Evolutionary conservation across 192 early-diverging fungal genomes (phyloP), one percentile per base, ranked within the genome.

Genomic region (Podila clonocystis): DNA sequence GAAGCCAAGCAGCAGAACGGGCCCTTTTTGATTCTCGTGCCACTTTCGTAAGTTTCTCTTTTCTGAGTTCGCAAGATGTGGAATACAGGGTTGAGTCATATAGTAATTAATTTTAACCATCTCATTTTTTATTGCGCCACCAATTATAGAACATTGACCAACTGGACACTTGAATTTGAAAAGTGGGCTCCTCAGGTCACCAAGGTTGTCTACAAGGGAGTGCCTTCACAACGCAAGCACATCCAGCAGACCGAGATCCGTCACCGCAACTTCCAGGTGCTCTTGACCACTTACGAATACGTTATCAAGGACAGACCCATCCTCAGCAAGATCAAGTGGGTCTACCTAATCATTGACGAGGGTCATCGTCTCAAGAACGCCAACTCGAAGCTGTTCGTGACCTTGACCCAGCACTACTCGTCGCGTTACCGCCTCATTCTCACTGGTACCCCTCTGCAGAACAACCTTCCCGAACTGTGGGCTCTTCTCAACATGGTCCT

Each of bases 361-460:
- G 98, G 98, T 68, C 98, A 99, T 83, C 94, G 98, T 66, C 96
- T 99, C 95, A 99, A 99, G 87, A 99, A 98, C 79, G 83, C 93
- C 50, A 85, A 95, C 41, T 95, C 95, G 22, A 96, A 95, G 73
- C 88, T 99, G 36, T 93, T 94, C 24, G 83, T 85, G 13, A 96
- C 94, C 34, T 84, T 99, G 75, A 92, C 94, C 36, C 94, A 96
- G 82, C 91, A 92, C 83, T 99, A 99, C 83, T 86, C 84, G 31
- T 93, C 93, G 4, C 92, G 96, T 9, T 98, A 97, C 82, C 91
- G 97, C 30, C 86, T 99, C 58, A 97, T 99, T 86, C 85, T 99
- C 74, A 99, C 98, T 0, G 98, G 97, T 63, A 99, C 98, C 15
- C 98, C 98, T n/a, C 82, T 99, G 65, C 98, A 95, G 89, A 99